phyloP scores from a whole-genome alignment of 208 protist genomes.

The Leishmania lainsoni region DNA sequence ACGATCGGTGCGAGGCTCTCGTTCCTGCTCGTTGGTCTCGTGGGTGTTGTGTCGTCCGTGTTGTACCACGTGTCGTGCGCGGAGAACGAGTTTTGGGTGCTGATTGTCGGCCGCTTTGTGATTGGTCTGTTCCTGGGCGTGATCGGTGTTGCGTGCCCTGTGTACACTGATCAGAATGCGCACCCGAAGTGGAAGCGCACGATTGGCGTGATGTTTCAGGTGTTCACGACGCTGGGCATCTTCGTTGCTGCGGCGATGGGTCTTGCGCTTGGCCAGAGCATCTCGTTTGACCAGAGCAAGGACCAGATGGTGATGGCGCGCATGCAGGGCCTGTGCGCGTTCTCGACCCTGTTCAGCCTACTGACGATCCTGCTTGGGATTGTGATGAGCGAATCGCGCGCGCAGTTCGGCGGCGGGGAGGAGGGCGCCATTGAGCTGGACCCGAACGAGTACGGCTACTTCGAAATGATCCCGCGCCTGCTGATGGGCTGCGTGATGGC shows the following conservation, averaged over 20 bases:
- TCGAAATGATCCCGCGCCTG: conserved; percentile 51
- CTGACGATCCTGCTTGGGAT: conserved; percentile 37
- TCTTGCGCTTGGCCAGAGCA: conserved; percentile 54
- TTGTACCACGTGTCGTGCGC: conserved; percentile 36
- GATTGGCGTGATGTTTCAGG: conserved; percentile 78
- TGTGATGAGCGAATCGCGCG: conserved; percentile 11
- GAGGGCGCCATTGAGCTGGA: conserved; percentile 14
- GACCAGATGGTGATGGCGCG: conserved; percentile 53
- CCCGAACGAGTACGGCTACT: conserved; percentile 54
- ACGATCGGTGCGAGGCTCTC: conserved; percentile 35
- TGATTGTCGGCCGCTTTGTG: conserved; percentile 52
- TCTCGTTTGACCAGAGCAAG: conserved; percentile 26
- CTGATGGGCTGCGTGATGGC: conserved; percentile 56
- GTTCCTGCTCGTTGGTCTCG: conserved; percentile 49
- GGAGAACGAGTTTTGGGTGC: conserved; percentile 45
- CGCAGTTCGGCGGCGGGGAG: conserved; percentile 23
- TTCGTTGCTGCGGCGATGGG: conserved; percentile 71
- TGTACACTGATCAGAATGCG: conserved; percentile 59
- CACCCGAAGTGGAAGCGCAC: conserved; percentile 39
- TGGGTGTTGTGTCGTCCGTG: conserved; percentile 35
- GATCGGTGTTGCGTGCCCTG: conserved; percentile 39
- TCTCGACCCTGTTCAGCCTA: conserved; percentile 60
- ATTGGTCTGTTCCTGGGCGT: conserved; percentile 49
- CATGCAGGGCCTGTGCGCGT: conserved; percentile 65
- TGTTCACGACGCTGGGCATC: conserved; percentile 84